Conservation (phyloP, 805 yeast species). For the Wickerhamia fluorescens region DNA sequence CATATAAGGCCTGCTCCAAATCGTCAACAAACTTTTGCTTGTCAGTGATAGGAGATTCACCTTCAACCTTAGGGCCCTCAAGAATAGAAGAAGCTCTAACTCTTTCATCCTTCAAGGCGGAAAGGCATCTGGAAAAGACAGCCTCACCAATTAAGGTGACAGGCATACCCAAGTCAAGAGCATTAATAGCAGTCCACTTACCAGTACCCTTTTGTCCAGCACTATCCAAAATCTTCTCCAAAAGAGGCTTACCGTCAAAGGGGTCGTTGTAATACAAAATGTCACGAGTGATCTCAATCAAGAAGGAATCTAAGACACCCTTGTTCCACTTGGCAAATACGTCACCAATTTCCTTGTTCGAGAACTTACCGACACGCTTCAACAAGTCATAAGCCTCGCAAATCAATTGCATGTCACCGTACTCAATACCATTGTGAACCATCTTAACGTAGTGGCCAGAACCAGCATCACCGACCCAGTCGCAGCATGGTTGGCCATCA, state of each 20-base stretch:
- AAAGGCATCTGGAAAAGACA: constrained; percentile 91
- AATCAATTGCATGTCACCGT: constrained; percentile 99
- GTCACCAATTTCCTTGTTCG: constrained; percentile 87
- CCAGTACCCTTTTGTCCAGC: constrained; percentile 99
- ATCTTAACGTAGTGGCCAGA: constrained; percentile 98
- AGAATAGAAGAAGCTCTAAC: constrained; percentile 71
- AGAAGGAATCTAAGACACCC: constrained; percentile 96
- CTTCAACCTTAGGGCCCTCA: constrained; percentile 68
- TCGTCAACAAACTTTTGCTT: constrained; percentile 81
- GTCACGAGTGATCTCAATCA: constrained; percentile 94
- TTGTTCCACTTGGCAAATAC: constrained; percentile 92
- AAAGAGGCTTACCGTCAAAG: constrained; percentile 83
- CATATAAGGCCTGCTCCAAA: constrained; percentile 96
- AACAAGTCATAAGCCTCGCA: constrained; percentile 95
- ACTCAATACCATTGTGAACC: constrained; percentile 99
- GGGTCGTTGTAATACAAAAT: constrained; percentile 81
- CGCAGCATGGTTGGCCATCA: constrained; percentile 99
- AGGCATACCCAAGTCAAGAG: constrained; percentile 96
- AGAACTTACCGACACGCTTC: constrained; percentile 88
- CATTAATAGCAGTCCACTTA: constrained; percentile 99
- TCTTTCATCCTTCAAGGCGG: constrained; percentile 91
- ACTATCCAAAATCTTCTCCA: constrained; percentile 91
- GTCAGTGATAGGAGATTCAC: constrained; percentile 59
- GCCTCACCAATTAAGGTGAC: constrained; percentile 98
- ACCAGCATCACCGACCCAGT: constrained; percentile 99